These are phyloP conservation scores for Paramecium caudatum DNA, from an alignment of 73 alveolate genomes.

Conservation along the genomic window DNA sequence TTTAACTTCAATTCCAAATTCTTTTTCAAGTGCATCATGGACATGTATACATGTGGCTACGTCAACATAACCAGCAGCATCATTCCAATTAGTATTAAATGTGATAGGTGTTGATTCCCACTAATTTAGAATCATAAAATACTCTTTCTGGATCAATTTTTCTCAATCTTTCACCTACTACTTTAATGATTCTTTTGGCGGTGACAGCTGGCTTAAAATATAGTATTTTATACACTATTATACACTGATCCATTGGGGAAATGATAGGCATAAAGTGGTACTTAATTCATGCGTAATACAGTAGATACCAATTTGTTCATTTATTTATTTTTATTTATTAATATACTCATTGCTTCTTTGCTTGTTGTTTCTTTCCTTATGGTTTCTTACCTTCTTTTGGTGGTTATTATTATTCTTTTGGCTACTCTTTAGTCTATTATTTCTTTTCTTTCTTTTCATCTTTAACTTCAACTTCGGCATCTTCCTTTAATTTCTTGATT, in stretches of 20 bases:
- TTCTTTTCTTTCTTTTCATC: slow-evolving; percentile 66
- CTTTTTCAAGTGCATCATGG: slow-evolving; percentile 94
- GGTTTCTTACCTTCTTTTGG: background rate
- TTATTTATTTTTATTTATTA: slow-evolving; percentile 31
- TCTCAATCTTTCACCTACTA: slow-evolving; percentile 90
- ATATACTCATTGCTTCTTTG: slow-evolving; percentile 52
- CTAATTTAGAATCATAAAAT: slow-evolving; percentile 54
- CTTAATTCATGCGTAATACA: slow-evolving; percentile 1
- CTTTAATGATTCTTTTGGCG: slow-evolving; percentile 87
- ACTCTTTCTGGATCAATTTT: slow-evolving; percentile 82
- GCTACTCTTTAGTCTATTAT: slow-evolving; percentile 35
- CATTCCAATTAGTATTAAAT: slow-evolving; percentile 90
- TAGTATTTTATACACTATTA: background rate
- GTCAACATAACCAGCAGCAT: slow-evolving; percentile 83
- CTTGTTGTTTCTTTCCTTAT: slow-evolving; percentile 34
- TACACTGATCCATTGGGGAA: slow-evolving; percentile 34
- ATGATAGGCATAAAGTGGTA: slow-evolving; percentile 32
- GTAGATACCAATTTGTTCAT: slow-evolving; percentile 53
- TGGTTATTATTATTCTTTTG: background rate
- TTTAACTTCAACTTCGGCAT: slow-evolving; percentile 81
- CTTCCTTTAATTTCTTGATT: slow-evolving; percentile 87
- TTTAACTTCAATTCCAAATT: slow-evolving; percentile 89
- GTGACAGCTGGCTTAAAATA: slow-evolving; percentile 74
- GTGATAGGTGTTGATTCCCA: slow-evolving; percentile 94
- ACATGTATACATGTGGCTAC: slow-evolving; percentile 87